Conservation (phyloP, 331 rosid genomes). For the Rosa hybrid region DNA sequence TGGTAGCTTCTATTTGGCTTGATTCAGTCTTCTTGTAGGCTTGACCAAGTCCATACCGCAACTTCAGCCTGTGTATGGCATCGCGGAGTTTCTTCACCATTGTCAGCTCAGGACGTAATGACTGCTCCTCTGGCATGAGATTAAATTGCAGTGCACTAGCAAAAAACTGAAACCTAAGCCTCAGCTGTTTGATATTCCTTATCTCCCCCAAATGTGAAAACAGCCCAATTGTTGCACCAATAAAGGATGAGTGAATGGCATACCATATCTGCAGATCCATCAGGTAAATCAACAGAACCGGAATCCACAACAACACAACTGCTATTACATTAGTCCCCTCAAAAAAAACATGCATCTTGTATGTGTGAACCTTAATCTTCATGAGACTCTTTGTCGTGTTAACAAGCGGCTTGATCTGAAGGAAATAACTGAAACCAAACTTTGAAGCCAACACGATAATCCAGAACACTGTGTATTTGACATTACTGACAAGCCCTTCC, state of each 20-base stretch:
- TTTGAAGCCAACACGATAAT: conserved; percentile 64
- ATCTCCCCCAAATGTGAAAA: conserved; percentile 96
- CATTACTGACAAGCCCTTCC: conserved; percentile 69
- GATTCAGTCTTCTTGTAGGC: conserved; percentile 73
- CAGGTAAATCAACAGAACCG: conserved; percentile 76
- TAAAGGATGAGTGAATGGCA: conserved; percentile 67
- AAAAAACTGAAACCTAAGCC: conserved; percentile 95
- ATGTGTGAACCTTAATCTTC: conserved; percentile 27
- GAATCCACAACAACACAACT: conserved; percentile 71
- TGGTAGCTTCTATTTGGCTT: conserved; percentile 72
- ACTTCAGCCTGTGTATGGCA: conserved; percentile 69
- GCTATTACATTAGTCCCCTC: conserved; percentile 60
- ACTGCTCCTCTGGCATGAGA: conserved; percentile 74
- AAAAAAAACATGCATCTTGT: conserved; percentile 83
- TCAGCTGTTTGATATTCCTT: conserved; percentile 69
- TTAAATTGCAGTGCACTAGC: conserved; percentile 89
- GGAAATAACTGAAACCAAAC: conserved; percentile 79
- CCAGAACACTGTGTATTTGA: conserved; percentile 82
- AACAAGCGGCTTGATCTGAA: conserved; percentile 89
- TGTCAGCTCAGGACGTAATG: conserved; percentile 35
- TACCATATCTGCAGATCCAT: conserved; percentile 99
- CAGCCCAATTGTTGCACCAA: conserved; percentile 67
- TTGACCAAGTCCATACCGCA: conserved; percentile 84
- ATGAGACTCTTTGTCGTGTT: conserved; percentile 69
- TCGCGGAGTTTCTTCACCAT: conserved; percentile 73